phyloP scores from a whole-genome alignment of 2,329 filamentous ascomycete species.

The Epichloe festucae region DNA sequence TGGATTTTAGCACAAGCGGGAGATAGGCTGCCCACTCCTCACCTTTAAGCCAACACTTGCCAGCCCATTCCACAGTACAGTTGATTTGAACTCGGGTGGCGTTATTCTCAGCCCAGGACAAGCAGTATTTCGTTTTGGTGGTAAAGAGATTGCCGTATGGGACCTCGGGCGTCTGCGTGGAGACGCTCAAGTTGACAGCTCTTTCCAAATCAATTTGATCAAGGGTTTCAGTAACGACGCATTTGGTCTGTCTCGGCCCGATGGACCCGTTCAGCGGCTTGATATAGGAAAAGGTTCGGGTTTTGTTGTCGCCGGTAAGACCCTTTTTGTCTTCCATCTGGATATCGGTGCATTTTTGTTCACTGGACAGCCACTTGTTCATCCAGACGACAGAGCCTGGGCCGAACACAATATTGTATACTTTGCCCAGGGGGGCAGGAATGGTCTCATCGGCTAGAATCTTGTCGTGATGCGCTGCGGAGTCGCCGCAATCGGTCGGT shows the following conservation, averaged over 20 bases:
- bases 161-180: constrained; percentile 86
- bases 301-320: constrained; percentile 59
- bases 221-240: constrained; percentile 74
- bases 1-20: no score
- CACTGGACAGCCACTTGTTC: constrained; percentile 69
- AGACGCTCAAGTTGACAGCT: constrained; percentile 66
- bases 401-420: constrained; percentile 83
- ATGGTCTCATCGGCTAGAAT: constrained; percentile 76
- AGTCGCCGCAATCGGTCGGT: constrained; percentile 76
- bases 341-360: constrained; percentile 83
- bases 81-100: constrained; percentile 75
- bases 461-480: constrained; percentile 69
- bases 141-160: constrained; percentile 85
- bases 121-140: constrained; percentile 87
- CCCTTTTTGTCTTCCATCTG: constrained; percentile 77
- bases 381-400: constrained; percentile 69
- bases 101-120: constrained; percentile 84
- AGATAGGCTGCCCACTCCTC: constrained; percentile 21
- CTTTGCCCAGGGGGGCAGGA: constrained; percentile 76
- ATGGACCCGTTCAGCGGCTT: constrained; percentile 77
- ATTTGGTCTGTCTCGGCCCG: constrained; percentile 89
- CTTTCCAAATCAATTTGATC: constrained; percentile 81
- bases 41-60: constrained; percentile 98
- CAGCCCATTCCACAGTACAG: constrained; percentile 87
- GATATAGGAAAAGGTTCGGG: constrained; percentile 72